Base-by-base conservation (phyloP, 441 rosid species). In the Euphorbia corollata region DNA sequence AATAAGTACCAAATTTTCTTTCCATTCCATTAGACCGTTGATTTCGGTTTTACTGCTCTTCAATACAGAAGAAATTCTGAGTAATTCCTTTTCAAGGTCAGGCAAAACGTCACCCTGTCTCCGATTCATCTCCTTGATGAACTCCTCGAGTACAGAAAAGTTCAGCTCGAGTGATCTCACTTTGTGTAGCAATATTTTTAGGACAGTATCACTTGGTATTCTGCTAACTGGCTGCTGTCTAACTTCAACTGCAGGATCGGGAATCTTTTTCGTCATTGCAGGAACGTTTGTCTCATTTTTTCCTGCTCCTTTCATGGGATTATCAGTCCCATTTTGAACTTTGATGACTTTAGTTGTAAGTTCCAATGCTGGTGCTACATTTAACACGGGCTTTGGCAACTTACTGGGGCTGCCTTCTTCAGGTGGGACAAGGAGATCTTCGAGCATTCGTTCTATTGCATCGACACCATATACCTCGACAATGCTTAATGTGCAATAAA, bases 371-470 rank as follows among this genome's bases (percentile, higher is more conserved):
- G 80, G 73, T 18, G 65, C 30, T 24, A 50, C 67, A 34, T 74
- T 76, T 13, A 78, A 36, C 63, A 77, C 76, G 48, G 80, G 80
- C 59, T 74, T 73, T 39, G 61, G 68, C 55, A 75, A 68, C 69
- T 80, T 83, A 63, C 58, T 75, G 1, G 79, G 75, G 71, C 38
- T 69, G 48, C 73, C 67, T 62, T 82, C 83, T 61, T 74, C 83
- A 0, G 93, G 57, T 34, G 78, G 77, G 62, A 87, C 85, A 64
- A 88, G 78, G 39, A 92, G 85, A 83, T 92, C 98, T 77, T 89
- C 95, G 50, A 92, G 86, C 98, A 92, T 92, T 58, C 85, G 78
- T 74, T 89, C 91, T 48, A 88, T 86, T 43, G 95, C 98, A 78
- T 92, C 95, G 4, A 89, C 86, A 32, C 96, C 96, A 63, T 81